Base-by-base conservation (phyloP, 108 stramenopile species). In the Cyclotella choctawhatcheeana region DNA sequence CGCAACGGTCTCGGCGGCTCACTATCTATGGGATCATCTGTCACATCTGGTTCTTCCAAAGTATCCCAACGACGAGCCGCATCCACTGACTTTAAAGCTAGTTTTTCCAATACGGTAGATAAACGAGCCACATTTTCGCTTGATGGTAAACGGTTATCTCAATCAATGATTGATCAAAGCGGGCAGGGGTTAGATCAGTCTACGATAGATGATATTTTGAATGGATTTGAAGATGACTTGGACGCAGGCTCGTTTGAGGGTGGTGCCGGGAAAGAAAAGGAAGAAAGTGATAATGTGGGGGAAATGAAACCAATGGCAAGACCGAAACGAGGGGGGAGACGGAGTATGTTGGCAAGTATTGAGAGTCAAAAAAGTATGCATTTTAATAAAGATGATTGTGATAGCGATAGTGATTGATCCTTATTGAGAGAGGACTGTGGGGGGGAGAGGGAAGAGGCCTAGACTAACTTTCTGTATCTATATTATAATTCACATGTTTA, bases 351-450 rank as follows among this genome's bases (percentile, higher is more conserved):
- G n/a, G n/a, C n/a, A n/a, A 50, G 48, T 50, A 50, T 50, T n/a
- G 13, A 50, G 48, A 50, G 48, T 18, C 48, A 50, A 18, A 50
- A 50, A n/a, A n/a, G 17, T 4, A 50, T 50, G 48, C 48, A 50
- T 18, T 50, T 50, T 18, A n/a, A 50, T 50, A 18, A n/a, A 4
- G 48, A 50, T 50, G 4, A 13, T 50, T 50, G 48, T 40, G 4
- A n/a, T 50, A 50, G 18, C 18, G 18, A 18, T 4, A 50, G 48
- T 18, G 12, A 4, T n/a, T 3, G 48, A 13, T 50, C 4, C 18
- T 13, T 4, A n/a, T 18, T 50, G 48, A 50, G 48, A 70, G 18
- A 4, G n/a, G 48, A 4, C 12, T n/a, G 12, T 50, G 12, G 12
- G n/a, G 18, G 18, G 12, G 18, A 10, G 17, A 50, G 48, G 12